Percentiles rank a stretch among this genome's conserved stretches.
Evolutionary conservation across 2,329 filamentous ascomycete genomes (phyloP).

Genomic region (Penicillium palitans): DNA sequence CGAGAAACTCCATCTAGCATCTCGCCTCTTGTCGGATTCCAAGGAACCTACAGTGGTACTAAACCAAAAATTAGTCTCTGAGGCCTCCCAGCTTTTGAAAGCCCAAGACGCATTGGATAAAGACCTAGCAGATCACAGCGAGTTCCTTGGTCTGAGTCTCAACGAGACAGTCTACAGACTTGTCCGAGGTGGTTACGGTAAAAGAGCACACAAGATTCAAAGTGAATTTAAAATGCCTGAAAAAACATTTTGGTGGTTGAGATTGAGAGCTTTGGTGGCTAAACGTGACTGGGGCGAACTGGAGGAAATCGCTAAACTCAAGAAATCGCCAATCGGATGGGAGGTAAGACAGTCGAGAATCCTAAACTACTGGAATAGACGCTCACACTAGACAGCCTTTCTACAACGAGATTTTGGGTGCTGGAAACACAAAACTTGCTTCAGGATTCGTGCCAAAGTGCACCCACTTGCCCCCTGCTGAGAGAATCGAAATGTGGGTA

Average conservation of each 20-base stretch:
- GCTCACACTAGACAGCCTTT: slow-evolving; percentile 66
- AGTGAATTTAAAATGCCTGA: slow-evolving; percentile 91
- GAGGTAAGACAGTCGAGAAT: slow-evolving; percentile 61
- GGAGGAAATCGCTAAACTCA: slow-evolving; percentile 72
- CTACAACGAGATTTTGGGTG: slow-evolving; percentile 82
- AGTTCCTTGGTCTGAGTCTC: slow-evolving; percentile 78
- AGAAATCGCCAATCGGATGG: slow-evolving; percentile 94
- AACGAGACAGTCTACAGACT: slow-evolving; percentile 93
- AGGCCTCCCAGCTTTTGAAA: slow-evolving; percentile 76
- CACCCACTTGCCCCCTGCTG: slow-evolving; percentile 64
- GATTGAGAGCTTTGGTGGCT: slow-evolving; percentile 82
- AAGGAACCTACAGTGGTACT: slow-evolving; percentile 68
- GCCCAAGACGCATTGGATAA: slow-evolving; percentile 84
- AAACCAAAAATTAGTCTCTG: slow-evolving; percentile 73
- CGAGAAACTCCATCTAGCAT: slow-evolving; percentile 86
- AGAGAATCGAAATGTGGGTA: slow-evolving; percentile 87
- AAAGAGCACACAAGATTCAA: slow-evolving; percentile 83
- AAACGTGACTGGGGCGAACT: slow-evolving; percentile 91
- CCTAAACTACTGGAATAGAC: slow-evolving; percentile 15
- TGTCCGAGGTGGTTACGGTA: slow-evolving; percentile 76
- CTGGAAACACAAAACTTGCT: slow-evolving; percentile 86
- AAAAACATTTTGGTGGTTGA: slow-evolving; percentile 83
- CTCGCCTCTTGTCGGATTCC: slow-evolving; percentile 78
- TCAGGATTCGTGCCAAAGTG: slow-evolving; percentile 86
- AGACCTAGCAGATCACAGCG: slow-evolving; percentile 64